Base-by-base conservation (phyloP, 495 filamentous ascomycete genomes). In the Talaromyces liani region DNA sequence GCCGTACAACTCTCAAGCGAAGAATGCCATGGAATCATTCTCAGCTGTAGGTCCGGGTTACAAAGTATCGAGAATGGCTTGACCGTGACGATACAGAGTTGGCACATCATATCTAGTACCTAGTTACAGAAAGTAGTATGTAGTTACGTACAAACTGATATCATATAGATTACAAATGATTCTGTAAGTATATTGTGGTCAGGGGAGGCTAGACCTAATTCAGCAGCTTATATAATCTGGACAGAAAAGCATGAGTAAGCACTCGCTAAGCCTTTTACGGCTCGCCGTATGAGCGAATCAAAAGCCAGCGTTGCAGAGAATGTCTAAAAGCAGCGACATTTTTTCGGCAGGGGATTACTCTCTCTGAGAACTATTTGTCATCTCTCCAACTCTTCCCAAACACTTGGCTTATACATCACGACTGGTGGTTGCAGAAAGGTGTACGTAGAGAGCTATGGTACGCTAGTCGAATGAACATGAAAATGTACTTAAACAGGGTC, bases 1-100 rank as follows among this genome's bases (percentile, higher is more conserved):
- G 24, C 27, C 31, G 56, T 36, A 58, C 14, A 25, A 36, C 31
- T 58, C 31, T 9, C 56, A 58, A 36, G 56, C 56, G 16, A 58
- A 9, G 56, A 58, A 33, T 16, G 56, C 31, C 3, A 58, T 58
- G 27, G 56, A 58, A 18, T 58, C 56, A 22, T 58, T 58, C 12
- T 58, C 56, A 18, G 56, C 56, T 10, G 56, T 58, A 36, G 56
- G 56, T 34, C 56, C 56, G 2, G 56, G 56, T 14, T 58, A 58
- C 56, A 58, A 58, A 58, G 56, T 58, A 36, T 58, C 56, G 31
- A 58, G 56, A 12, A 16, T 58, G 20, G 56, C 56, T 58, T 58
- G 20, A 58, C 1, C 22, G 22, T 24, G 22, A 24, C 22, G 22
- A 24, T 24, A 24, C 2, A 24, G 22, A 24, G 22, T 24, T 24